phyloP scores from a whole-genome alignment of 208 protist genomes.

The Trypanosoma theileri region DNA sequence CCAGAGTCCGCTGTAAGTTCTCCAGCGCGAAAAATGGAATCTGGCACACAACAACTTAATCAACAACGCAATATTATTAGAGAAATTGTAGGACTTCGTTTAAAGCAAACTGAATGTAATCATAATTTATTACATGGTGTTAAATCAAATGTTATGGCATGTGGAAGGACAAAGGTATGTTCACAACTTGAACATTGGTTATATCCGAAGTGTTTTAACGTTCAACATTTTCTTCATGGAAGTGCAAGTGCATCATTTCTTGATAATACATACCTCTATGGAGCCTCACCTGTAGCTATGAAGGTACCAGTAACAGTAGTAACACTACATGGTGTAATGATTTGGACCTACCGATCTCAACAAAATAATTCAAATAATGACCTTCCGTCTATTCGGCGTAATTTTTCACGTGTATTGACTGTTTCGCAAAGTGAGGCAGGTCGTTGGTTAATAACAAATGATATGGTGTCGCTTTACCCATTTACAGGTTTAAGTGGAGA shows the following conservation, averaged over 20 bases:
- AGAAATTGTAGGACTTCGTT: slow-evolving; percentile 70
- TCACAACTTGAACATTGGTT: slow-evolving; percentile 78
- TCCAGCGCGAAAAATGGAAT: slow-evolving; percentile 30
- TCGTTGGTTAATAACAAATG: slow-evolving; percentile 76
- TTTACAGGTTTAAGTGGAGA: slow-evolving; percentile 31
- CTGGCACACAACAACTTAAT: slow-evolving; percentile 26
- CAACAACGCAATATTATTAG: slow-evolving; percentile 63
- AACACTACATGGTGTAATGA: slow-evolving; percentile 81
- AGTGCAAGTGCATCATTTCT: slow-evolving; percentile 64
- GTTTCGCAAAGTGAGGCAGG: slow-evolving; percentile 44
- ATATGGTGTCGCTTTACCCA: slow-evolving; percentile 78
- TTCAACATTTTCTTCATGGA: slow-evolving; percentile 68
- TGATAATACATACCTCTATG: slow-evolving; percentile 63
- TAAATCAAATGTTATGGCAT: slow-evolving; percentile 62
- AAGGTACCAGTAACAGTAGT: slow-evolving; percentile 67
- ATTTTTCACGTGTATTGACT: slow-evolving; percentile 68
- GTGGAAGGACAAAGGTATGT: slow-evolving; percentile 81
- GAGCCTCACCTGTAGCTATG: slow-evolving; percentile 42
- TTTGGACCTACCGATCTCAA: slow-evolving; percentile 57
- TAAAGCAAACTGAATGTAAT: slow-evolving; percentile 82
- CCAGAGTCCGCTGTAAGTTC: slow-evolving; percentile 64
- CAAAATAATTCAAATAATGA: slow-evolving; percentile 23
- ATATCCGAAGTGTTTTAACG: slow-evolving; percentile 72
- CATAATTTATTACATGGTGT: slow-evolving; percentile 77
- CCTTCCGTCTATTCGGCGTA: slow-evolving; percentile 64